Evolutionary conservation across 2,329 filamentous ascomycete species (phyloP), one percentile per base, ranked within the genome.

Genomic region (Biscogniauxia marginata): DNA sequence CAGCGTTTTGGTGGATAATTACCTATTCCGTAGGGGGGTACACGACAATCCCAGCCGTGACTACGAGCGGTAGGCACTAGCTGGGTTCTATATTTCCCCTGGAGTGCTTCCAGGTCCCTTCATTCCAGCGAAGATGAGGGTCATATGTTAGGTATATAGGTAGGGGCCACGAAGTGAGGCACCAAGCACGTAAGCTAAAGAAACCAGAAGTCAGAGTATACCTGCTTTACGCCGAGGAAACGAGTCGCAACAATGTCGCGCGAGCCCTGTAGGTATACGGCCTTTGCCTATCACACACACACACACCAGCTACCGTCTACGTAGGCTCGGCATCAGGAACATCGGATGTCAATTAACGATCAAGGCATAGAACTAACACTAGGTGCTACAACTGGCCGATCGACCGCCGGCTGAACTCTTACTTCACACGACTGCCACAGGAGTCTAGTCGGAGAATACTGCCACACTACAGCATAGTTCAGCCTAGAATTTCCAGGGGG

Each of bases 291-390:
- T 46, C 44, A 21, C 44, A 46, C n/a, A 22, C 44, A n/a, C 44
- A 46, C 18, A 13, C 6, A 20, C 44, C 39, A 6, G 53, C 58
- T 54, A 53, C 53, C 55, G 48, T 49, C 56, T 63, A 54, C 53
- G 18, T 23, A 30, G 50, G 18, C 7, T 16, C 18, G 11, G 18
- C 20, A 46, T 20, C 57, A 43, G 51, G 55, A 44, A 55, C 59
- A 50, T 56, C 60, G 52, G 58, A 50, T 60, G 59, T 61, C 54
- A 61, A 55, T 55, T 60, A 59, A 55, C 61, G 61, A 61, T 63
- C 61, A 56, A 59, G 30, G 58, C 59, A 61, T 61, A 60, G 55
- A 55, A 61, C 56, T 61, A 58, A 55, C 57, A 55, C 59, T 56
- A 60, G n/a, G n/a, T n/a, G n/a, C 57, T 58, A 57, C 59, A 60